Base-by-base conservation (phyloP, 805 yeast species). In the Isabelozyma gotoi region DNA sequence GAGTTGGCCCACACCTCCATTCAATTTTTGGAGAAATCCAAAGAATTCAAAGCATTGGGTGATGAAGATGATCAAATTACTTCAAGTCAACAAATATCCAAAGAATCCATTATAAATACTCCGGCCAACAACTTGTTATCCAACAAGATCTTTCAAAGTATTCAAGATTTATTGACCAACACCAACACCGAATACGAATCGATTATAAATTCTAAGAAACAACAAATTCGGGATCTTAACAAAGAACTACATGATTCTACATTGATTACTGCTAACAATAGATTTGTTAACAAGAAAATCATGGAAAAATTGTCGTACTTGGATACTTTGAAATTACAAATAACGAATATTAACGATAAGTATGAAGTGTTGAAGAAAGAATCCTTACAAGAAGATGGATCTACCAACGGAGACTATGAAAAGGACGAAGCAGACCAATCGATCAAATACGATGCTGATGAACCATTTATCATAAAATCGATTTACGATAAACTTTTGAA, bases 391-490 rank as follows among this genome's bases (percentile, higher is more conserved):
- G 53, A 82, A 78, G 48, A 79, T 12, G 55, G n/a, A 52, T 18
- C n/a, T n/a, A 55, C 45, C 4, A 51, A 43, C 4, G 50, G 42
- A 12, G 55, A 86, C 14, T 79, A 79, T 48, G 79, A 80, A 31
- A 86, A 88, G 0, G 80, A 85, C 18, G 65, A 68, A 10, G 85
- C 11, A 7, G 15, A n/a, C 17, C 7, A n/a, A 1, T 4, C 34
- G 7, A 15, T 14, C 8, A 70, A 74, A 76, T 84, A 81, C 54
- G 92, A 86, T 62, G 92, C 96, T 0, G 97, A 91, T 64, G 92
- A 88, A 57, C 96, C 97, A n/a, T 92, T 88, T 63, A 76, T 85
- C 39, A 77, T 88, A 8, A 73, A 77, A 56, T 72, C 80, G 5
- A 71, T 87, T 11, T 83, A 77, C 55, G 76, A 80, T 33, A 75